phyloP scores from a whole-genome alignment of 257 asterid species.

The Leonotis leonurus region DNA sequence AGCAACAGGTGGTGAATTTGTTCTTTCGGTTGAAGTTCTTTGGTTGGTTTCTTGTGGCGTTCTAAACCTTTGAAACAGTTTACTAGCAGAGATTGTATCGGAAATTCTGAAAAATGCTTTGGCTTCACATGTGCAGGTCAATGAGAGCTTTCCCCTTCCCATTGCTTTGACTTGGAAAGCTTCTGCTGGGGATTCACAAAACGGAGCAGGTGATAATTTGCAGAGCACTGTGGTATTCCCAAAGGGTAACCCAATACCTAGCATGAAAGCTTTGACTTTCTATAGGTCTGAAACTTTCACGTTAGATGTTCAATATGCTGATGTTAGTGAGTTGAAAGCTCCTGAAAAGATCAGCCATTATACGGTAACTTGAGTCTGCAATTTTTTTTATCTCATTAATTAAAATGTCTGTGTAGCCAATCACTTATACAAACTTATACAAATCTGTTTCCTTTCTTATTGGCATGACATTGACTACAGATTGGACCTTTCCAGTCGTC shows the following conservation, averaged over 20 bases:
- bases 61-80: background rate
- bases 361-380: slow-evolving; percentile 43
- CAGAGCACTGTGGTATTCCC: slow-evolving; percentile 81
- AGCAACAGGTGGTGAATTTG: background rate
- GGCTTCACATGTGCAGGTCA: slow-evolving; percentile 40
- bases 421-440: background rate
- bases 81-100: background rate
- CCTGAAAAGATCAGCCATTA: slow-evolving; percentile 73
- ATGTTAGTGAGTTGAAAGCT: slow-evolving; percentile 64
- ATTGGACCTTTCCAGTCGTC: slow-evolving; percentile 76
- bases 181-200: slow-evolving; percentile 53
- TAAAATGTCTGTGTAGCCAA: background rate
- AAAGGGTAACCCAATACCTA: slow-evolving; percentile 84
- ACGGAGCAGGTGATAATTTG: slow-evolving; percentile 49
- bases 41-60: background rate
- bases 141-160: slow-evolving; percentile 68
- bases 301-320: slow-evolving; percentile 67
- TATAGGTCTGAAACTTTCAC: slow-evolving; percentile 66
- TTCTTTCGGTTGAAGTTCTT: background rate
- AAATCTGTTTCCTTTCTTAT: background rate
- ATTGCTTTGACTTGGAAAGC: slow-evolving; percentile 80
- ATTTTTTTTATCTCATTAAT: background rate
- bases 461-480: slow-evolving; percentile 25
- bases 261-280: slow-evolving; percentile 87
- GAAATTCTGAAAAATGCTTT: background rate